A percentile compares a stretch with the other conserved stretches of the same genome.
Evolutionary conservation across 768 basidiomycete genomes (phyloP).

Genomic region (Calocybe cyanea): DNA sequence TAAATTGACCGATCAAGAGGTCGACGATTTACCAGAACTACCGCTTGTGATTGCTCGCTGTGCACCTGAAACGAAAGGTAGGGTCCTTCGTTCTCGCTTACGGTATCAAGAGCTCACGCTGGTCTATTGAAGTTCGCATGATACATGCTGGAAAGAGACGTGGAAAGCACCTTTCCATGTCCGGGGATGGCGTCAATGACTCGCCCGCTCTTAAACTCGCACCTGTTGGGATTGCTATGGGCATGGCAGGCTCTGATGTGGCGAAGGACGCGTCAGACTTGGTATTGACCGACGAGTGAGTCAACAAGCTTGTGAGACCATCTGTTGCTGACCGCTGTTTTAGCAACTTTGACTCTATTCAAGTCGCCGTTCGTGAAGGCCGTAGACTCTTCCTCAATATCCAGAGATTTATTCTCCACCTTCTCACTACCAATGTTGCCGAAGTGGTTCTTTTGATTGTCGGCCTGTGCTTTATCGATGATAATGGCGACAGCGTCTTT

Average conservation of each 20-base stretch:
- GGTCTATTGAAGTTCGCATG: constrained; percentile 44
- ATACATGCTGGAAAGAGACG: constrained; percentile 56
- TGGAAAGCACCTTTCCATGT: constrained; percentile 51
- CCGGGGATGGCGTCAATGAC: constrained; percentile 59
- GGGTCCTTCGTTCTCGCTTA: neutral
- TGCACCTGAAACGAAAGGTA: constrained; percentile 48
- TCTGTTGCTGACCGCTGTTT: neutral
- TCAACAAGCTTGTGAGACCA: neutral
- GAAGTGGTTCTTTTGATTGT: constrained; percentile 52
- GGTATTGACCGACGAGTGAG: constrained; percentile 52
- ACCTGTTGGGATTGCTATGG: constrained; percentile 58
- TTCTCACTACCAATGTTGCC: constrained; percentile 50
- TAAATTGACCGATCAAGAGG: constrained; percentile 46
- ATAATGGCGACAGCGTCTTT: constrained; percentile 44
- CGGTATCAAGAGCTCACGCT: neutral
- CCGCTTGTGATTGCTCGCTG: constrained; percentile 60
- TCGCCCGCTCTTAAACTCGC: constrained; percentile 52
- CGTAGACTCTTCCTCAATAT: constrained; percentile 58
- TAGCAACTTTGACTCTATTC: constrained; percentile 57
- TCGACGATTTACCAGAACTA: constrained; percentile 44
- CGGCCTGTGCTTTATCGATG: constrained; percentile 54
- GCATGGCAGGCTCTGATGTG: constrained; percentile 51
- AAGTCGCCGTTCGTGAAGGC: constrained; percentile 54
- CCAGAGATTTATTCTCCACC: constrained; percentile 50
- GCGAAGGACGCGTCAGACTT: constrained; percentile 53